Conservation (phyloP, 208 protist species). For the Wallacemonas rigidus region DNA sequence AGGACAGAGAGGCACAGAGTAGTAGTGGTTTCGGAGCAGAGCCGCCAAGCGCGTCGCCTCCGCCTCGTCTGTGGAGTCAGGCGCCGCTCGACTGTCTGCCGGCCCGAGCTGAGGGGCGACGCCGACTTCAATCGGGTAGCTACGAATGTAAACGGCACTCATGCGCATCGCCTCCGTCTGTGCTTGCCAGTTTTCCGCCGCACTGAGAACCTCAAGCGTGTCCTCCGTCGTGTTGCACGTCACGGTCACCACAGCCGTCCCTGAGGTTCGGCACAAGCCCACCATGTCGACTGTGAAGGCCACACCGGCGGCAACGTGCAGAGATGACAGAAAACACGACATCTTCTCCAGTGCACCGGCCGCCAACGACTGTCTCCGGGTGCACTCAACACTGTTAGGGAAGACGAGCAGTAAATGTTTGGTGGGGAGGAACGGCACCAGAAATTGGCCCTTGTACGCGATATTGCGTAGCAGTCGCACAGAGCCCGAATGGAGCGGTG, state of each 20-base stretch:
- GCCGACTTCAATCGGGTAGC: constrained; percentile 33
- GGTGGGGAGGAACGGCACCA: constrained; percentile 79
- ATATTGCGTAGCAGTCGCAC: constrained; percentile 61
- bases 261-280: constrained; percentile 58
- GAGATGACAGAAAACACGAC: constrained; percentile 27
- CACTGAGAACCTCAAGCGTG: constrained; percentile 47
- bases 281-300: constrained; percentile 41
- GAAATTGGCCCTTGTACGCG: constrained; percentile 71
- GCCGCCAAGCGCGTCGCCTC: background rate
- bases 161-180: constrained; percentile 40
- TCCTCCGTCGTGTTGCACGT: constrained; percentile 45
- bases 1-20: constrained; percentile 78
- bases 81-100: background rate
- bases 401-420: constrained; percentile 66
- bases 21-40: constrained; percentile 41
- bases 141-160: constrained; percentile 40
- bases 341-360: constrained; percentile 40
- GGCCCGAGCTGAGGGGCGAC: background rate
- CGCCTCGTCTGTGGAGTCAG: background rate
- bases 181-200: constrained; percentile 32
- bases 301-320: constrained; percentile 16
- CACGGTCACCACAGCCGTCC: constrained; percentile 45
- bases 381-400: constrained; percentile 28
- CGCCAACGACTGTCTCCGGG: constrained; percentile 16
- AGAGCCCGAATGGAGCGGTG: constrained; percentile 29